Percentiles rank a stretch among this genome's conserved stretches.
These are phyloP conservation scores for Carex scoparia DNA, from an alignment of 176 grass and related monocot genomes.

Conservation along the genomic window DNA sequence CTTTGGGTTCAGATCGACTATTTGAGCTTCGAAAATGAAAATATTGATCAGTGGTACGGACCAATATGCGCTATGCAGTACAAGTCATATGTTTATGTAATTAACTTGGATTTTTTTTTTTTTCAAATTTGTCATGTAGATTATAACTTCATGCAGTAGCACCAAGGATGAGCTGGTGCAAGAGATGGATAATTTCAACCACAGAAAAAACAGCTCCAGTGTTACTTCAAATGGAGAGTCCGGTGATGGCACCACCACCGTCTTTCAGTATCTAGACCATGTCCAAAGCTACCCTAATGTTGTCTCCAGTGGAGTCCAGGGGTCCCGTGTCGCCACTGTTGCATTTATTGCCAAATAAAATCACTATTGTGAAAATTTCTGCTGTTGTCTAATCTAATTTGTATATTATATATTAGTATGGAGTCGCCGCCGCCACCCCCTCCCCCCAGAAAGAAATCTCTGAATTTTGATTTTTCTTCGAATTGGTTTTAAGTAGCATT, in stretches of 20 bases:
- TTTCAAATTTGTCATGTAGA: conserved; percentile 32
- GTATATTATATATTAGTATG: not conserved
- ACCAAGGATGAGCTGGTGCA: conserved; percentile 80
- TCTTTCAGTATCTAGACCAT: conserved; percentile 78
- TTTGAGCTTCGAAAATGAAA: too few species aligned
- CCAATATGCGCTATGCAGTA: too few species aligned
- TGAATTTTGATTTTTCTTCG: not conserved
- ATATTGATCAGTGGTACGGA: too few species aligned
- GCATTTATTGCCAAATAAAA: conserved; percentile 43
- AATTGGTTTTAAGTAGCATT: not conserved
- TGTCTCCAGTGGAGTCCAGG: conserved; percentile 77
- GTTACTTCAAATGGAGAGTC: conserved; percentile 27
- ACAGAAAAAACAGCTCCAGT: conserved; percentile 24
- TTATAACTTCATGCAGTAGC: conserved; percentile 86
- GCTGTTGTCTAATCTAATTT: not conserved
- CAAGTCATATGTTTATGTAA: not conserved
- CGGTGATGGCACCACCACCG: not conserved
- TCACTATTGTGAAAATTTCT: conserved; percentile 4
- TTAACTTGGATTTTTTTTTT: not conserved
- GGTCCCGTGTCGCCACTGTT: conserved; percentile 79
- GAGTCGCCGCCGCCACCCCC: not conserved
- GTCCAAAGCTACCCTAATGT: conserved; percentile 74
- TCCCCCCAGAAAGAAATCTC: not conserved
- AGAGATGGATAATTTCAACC: conserved; percentile 71
- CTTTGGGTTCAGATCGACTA: too few species aligned